A percentile compares a stretch with the other conserved stretches of the same genome.
phyloP scores from a whole-genome alignment of 163 green algal genomes.

The Coccomyxa subellipsoidea region DNA sequence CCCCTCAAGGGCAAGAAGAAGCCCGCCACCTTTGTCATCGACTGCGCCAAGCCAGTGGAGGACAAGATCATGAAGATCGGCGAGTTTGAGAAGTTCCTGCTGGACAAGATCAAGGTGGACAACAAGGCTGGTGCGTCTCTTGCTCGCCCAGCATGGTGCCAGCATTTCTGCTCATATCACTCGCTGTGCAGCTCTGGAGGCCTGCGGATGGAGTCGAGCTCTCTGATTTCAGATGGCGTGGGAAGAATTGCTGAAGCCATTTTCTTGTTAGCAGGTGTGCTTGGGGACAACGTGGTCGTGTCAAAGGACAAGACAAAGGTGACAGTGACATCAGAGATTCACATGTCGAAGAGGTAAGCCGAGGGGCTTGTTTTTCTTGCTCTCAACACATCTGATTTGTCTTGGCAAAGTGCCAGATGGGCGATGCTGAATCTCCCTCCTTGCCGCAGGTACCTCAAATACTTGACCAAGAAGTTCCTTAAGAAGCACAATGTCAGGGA shows the following conservation, averaged over 20 bases:
- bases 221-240: background rate
- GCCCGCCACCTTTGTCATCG: conserved; percentile 78
- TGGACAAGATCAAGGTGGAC: conserved; percentile 97
- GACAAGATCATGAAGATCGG: conserved; percentile 98
- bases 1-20: conserved; percentile 70
- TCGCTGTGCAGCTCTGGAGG: too few relatives aligned
- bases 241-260: too few relatives aligned
- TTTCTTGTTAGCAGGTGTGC: conserved; percentile 70
- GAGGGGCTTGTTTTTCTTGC: too few relatives aligned
- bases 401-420: too few relatives aligned
- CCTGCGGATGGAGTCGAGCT: background rate
- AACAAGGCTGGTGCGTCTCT: conserved; percentile 76
- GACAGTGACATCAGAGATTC: conserved; percentile 77
- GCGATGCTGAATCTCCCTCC: background rate
- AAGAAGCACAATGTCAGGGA: conserved; percentile 99
- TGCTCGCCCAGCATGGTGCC: too few relatives aligned
- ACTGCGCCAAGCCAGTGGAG: conserved; percentile 91
- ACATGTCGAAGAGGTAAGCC: conserved; percentile 81
- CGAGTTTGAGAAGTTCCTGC: conserved; percentile 95
- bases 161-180: too few relatives aligned
- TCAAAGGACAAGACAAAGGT: conserved; percentile 89
- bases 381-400: too few relatives aligned
- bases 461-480: conserved; percentile 94
- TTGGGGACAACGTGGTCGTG: conserved; percentile 90
- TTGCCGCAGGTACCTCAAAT: conserved; percentile 89